Evolutionary conservation across 306 rosid genomes (phyloP).

Genomic region (Castanea crenata): DNA sequence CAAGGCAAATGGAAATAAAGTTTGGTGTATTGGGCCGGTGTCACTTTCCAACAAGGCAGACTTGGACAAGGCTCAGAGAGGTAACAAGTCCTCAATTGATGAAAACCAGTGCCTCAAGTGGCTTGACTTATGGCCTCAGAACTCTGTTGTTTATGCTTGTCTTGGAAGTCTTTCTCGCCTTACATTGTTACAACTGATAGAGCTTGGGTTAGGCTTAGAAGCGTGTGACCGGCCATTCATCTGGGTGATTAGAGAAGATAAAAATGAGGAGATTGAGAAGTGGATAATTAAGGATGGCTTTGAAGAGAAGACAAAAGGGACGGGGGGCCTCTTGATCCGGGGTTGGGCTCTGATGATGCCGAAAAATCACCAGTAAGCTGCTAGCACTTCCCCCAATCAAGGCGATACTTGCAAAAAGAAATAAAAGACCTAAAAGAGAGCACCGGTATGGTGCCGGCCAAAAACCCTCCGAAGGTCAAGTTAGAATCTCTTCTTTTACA

Average conservation of each 20-base stretch:
- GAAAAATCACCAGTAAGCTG: too few relatives aligned
- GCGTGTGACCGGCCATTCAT: constrained; percentile 53
- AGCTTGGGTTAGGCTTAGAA: constrained; percentile 61
- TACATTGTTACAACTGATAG: constrained; percentile 35
- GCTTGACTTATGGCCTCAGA: constrained; percentile 38
- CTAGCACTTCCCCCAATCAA: too few relatives aligned
- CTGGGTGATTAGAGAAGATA: constrained; percentile 55
- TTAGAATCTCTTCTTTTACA: too few relatives aligned
- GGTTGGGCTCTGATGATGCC: constrained; percentile 51
- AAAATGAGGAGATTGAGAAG: constrained; percentile 29
- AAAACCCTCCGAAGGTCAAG: too few relatives aligned
- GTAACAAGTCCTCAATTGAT: constrained; percentile 35
- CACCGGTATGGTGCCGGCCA: too few relatives aligned
- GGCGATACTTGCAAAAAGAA: too few relatives aligned
- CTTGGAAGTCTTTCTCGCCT: constrained; percentile 63
- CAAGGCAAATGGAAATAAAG: constrained; percentile 11
- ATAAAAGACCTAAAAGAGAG: too few relatives aligned
- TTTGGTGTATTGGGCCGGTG: constrained; percentile 37
- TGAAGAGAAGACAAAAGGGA: constrained; percentile 45
- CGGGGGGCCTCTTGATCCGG: constrained; percentile 51
- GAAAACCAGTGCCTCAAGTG: constrained; percentile 44
- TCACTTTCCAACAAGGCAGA: neutral
- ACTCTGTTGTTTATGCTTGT: constrained; percentile 53
- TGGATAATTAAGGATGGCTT: constrained; percentile 42
- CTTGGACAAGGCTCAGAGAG: constrained; percentile 43